Percentiles rank a stretch among this genome's conserved stretches.
Conservation (phyloP, 1,139 yeast species). For the Zygosaccharomyces sapae region DNA sequence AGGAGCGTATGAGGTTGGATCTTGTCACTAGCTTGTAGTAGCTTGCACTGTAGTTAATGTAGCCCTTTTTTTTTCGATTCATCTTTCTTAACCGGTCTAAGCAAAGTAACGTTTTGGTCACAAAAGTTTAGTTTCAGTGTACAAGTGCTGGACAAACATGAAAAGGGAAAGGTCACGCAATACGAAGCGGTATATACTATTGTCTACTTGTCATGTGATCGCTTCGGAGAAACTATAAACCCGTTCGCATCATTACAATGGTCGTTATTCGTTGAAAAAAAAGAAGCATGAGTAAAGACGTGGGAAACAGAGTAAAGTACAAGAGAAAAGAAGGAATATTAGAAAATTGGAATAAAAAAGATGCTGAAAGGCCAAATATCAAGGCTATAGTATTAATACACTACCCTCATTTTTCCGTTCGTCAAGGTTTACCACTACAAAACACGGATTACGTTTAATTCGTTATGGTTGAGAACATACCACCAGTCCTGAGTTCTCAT, state of each 20-base stretch:
- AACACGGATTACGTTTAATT: neutral
- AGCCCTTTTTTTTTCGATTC: too few relatives aligned
- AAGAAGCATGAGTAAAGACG: neutral
- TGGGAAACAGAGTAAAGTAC: neutral
- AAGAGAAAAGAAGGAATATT: neutral
- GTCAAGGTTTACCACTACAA: neutral
- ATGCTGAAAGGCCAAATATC: conserved; percentile 4
- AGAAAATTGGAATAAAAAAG: neutral
- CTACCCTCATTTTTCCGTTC: neutral
- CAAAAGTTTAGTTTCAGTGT: neutral
- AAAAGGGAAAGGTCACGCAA: neutral
- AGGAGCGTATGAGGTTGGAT: too few relatives aligned
- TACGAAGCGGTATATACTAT: too few relatives aligned
- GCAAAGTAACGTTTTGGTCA: neutral
- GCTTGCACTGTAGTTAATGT: too few relatives aligned
- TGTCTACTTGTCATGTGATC: too few relatives aligned
- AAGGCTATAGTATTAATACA: neutral
- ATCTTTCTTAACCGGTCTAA: too few relatives aligned
- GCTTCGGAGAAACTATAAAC: too few relatives aligned
- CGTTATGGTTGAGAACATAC: conserved; percentile 19
- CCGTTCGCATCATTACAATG: too few relatives aligned
- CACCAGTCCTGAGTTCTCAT: conserved; percentile 19
- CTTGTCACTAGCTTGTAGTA: too few relatives aligned
- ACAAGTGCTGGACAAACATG: neutral
- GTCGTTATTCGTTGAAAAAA: neutral